These are phyloP conservation scores for Gynochthodes officinalis DNA, from an alignment of 257 asterid species.

Conservation along the genomic window DNA sequence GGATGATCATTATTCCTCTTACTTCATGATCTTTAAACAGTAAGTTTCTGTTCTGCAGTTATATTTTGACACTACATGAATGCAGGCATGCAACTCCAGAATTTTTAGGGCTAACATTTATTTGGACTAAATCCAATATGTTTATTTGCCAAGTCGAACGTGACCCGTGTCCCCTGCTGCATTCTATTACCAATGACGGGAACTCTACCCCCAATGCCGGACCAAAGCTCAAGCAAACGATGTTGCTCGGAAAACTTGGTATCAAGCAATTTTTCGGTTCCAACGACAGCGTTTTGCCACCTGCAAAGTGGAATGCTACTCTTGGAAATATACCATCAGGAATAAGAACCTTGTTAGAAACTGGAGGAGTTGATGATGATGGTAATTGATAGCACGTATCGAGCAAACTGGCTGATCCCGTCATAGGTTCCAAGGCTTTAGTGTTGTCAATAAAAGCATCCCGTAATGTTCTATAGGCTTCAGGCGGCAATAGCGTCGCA, in stretches of 20 bases:
- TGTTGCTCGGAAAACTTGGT: slow-evolving; percentile 47
- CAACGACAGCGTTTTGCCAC: slow-evolving; percentile 37
- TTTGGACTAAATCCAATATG: slow-evolving; percentile 54
- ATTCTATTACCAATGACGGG: slow-evolving; percentile 65
- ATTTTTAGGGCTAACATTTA: no score
- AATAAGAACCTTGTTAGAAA: no score
- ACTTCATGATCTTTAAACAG: no score
- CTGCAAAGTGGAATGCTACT: slow-evolving; percentile 45
- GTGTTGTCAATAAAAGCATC: slow-evolving; percentile 34
- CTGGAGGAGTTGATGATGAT: slow-evolving; percentile 24
- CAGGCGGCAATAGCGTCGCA: slow-evolving; percentile 48
- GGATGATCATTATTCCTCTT: no score
- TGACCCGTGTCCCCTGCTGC: slow-evolving; percentile 80
- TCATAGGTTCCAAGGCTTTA: slow-evolving; percentile 23
- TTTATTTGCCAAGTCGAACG: slow-evolving; percentile 43
- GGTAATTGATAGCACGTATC: slow-evolving; percentile 68
- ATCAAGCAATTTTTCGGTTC: slow-evolving; percentile 47
- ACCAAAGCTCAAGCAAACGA: slow-evolving; percentile 63
- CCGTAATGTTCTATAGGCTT: slow-evolving; percentile 42
- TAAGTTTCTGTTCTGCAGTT: no score
- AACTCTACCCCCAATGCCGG: slow-evolving; percentile 33
- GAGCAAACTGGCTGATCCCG: slow-evolving; percentile 37
- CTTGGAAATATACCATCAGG: no score
- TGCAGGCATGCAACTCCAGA: no score
- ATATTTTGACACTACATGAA: no score